phyloP scores from a whole-genome alignment of 2,329 filamentous ascomycete genomes.

The Penicillium freii region DNA sequence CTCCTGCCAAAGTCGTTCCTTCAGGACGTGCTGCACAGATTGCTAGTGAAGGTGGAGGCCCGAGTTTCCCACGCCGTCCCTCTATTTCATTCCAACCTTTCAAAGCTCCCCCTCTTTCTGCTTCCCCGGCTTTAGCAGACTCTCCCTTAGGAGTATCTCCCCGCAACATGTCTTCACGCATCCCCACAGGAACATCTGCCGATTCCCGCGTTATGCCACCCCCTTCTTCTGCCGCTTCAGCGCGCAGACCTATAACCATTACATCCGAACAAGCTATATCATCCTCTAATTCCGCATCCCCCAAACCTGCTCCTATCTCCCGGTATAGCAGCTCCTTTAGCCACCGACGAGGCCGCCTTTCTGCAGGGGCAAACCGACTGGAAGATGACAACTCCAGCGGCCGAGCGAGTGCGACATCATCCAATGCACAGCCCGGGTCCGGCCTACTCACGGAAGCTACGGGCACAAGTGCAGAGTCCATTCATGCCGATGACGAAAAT shows the following conservation, averaged over 20 bases:
- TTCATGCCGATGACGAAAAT: constrained; percentile 82
- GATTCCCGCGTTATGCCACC: constrained; percentile 43
- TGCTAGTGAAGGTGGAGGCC: constrained; percentile 49
- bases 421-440: constrained; percentile 66
- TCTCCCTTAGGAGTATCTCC: constrained; percentile 53
- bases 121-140: constrained; percentile 66
- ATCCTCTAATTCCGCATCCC: constrained; percentile 70
- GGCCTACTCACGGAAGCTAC: constrained; percentile 70
- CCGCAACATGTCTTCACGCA: constrained; percentile 47
- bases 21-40: constrained; percentile 34
- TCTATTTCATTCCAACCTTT: constrained; percentile 94
- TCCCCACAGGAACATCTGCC: constrained; percentile 38
- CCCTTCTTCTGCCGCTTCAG: constrained; percentile 37
- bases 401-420: constrained; percentile 51
- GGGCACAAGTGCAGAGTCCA: constrained; percentile 62
- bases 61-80: constrained; percentile 62
- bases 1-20: constrained; percentile 35
- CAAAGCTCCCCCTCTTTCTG: constrained; percentile 92
- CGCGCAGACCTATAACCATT: constrained; percentile 50
- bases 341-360: constrained; percentile 74
- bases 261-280: constrained; percentile 61
- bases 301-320: constrained; percentile 72
- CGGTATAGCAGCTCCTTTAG: constrained; percentile 94
- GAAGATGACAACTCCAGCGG: constrained; percentile 61
- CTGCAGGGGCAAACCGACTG: constrained; percentile 63